Conservation (phyloP, 805 yeast species). For the Nakazawaea holstii region DNA sequence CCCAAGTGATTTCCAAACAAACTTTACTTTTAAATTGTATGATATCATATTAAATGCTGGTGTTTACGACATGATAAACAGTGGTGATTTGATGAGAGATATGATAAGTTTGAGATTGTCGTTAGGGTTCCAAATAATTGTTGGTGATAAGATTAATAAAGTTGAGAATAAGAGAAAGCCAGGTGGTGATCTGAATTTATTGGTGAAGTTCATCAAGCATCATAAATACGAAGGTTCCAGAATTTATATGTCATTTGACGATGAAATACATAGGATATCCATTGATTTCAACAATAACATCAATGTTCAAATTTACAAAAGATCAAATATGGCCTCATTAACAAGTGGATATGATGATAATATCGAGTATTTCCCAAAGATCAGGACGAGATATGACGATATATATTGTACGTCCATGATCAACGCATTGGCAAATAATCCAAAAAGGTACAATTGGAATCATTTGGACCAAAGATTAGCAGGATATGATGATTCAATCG, state of each 20-base stretch:
- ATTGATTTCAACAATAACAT: conserved; percentile 69
- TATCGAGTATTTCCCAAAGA: conserved; percentile 41
- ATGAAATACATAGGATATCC: conserved; percentile 80
- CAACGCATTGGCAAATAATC: conserved; percentile 47
- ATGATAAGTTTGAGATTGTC: conserved; percentile 81
- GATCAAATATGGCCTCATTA: conserved; percentile 29
- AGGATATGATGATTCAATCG: conserved; percentile 75
- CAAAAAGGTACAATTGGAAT: conserved; percentile 76
- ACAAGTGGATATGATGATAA: conserved; percentile 10
- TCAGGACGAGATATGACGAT: conserved; percentile 76
- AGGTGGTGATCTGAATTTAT: conserved; percentile 45
- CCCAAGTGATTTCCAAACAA: conserved; percentile 69
- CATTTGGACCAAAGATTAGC: conserved; percentile 87
- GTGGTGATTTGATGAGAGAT: conserved; percentile 68
- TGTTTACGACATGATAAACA: conserved; percentile 43
- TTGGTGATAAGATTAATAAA: conserved; percentile 59
- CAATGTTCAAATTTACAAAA: conserved; percentile 69
- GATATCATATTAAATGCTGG: conserved; percentile 62
- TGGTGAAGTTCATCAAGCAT: conserved; percentile 50
- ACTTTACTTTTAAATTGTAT: conserved; percentile 80
- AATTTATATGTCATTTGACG: conserved; percentile 70
- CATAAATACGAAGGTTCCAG: conserved; percentile 49
- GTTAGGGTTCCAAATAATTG: conserved; percentile 87
- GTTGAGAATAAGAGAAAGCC: conserved; percentile 60
- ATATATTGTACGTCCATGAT: conserved; percentile 54